Evolutionary conservation across 345 rosid genomes (phyloP).

Genomic region (Salix udensis): DNA sequence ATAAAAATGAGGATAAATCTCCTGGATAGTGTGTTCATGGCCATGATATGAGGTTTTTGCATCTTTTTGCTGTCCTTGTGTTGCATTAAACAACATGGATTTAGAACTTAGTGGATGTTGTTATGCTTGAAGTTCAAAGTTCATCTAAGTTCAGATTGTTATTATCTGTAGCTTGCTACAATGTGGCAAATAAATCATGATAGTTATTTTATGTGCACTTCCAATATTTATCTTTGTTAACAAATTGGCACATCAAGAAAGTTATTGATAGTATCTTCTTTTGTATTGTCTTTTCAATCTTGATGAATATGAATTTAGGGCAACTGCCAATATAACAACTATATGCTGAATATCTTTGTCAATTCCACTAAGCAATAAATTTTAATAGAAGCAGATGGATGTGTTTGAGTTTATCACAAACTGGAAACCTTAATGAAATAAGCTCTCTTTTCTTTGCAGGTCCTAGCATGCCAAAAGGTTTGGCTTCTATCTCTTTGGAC

Average conservation of each 20-base stretch:
- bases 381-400: background rate
- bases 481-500: slow-evolving; percentile 3
- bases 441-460: background rate
- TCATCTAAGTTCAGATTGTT: background rate
- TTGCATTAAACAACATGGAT: background rate
- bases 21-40: background rate
- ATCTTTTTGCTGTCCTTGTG: background rate
- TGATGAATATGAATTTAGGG: background rate
- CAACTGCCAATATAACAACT: background rate
- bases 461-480: slow-evolving; percentile 18
- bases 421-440: background rate
- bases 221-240: background rate
- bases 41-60: background rate
- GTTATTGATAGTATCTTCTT: background rate
- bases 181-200: background rate
- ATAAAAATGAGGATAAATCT: background rate
- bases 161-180: background rate
- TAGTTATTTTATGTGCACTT: background rate
- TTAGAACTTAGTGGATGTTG: background rate
- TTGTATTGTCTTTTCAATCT: background rate
- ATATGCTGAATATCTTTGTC: background rate
- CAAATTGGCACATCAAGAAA: background rate
- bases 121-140: background rate
- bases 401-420: background rate
- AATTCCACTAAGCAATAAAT: background rate